Evolutionary conservation across 1,284 basidiomycete genomes (phyloP).

Genomic region (Leccinum angustisporum): DNA sequence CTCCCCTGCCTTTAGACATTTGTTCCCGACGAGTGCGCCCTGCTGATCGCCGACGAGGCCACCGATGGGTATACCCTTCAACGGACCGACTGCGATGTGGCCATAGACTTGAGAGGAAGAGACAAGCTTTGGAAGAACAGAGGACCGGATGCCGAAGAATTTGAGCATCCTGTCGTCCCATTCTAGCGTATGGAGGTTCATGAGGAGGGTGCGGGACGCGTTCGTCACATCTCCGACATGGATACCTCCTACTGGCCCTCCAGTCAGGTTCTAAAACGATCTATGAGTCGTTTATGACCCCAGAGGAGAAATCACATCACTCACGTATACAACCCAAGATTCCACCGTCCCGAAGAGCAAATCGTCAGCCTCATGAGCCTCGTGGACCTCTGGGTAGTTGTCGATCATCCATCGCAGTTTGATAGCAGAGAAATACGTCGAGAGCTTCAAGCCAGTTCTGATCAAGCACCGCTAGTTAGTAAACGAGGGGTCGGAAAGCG

Average conservation of each 20-base stretch:
- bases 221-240: conserved; percentile 97
- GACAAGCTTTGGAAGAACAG: conserved; percentile 84
- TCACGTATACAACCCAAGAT: conserved; percentile 91
- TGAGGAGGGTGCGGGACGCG: conserved; percentile 92
- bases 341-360: conserved; percentile 94
- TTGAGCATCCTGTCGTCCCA: conserved; percentile 85
- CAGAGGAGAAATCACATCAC: conserved; percentile 33
- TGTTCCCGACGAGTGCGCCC: conserved; percentile 95
- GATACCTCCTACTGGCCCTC: conserved; percentile 64
- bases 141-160: conserved; percentile 83
- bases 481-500: background rate
- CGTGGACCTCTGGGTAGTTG: conserved; percentile 76
- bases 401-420: conserved; percentile 98
- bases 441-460: conserved; percentile 89
- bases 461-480: background rate
- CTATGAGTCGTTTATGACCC: conserved; percentile 1
- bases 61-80: conserved; percentile 82
- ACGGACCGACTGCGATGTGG: conserved; percentile 61
- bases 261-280: conserved; percentile 73
- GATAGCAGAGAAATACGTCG: conserved; percentile 95
- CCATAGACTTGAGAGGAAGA: conserved; percentile 95
- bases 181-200: conserved; percentile 78
- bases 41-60: conserved; percentile 97
- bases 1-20: conserved; percentile 82
- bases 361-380: conserved; percentile 82